Base-by-base conservation (phyloP, 116 monocot genomes). In the Phalaenopsis hybrid region DNA sequence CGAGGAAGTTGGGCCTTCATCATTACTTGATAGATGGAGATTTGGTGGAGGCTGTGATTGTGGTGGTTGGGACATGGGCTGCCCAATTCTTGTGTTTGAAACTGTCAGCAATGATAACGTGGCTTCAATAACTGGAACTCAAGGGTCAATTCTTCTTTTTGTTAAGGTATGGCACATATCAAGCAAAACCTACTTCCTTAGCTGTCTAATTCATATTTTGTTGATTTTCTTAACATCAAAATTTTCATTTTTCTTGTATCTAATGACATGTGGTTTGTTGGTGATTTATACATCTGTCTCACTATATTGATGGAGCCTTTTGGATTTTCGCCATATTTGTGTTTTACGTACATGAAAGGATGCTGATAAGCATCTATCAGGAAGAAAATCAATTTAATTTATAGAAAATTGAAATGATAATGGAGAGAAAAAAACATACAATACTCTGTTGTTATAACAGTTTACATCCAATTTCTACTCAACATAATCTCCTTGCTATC, bases 61-160 rank as follows among this genome's bases (percentile, higher is more conserved):
- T 82, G 96, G 96, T 74, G 96, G 96, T 28, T 96, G 96, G 96
- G 96, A 96, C 77, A 94, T 96, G 94, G 90, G 84, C 4, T 96
- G 96, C 48, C 94, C 96, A 28, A 86, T 96, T 87, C 77, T 74
- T 46, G 86, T 96, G 23, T 82, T 96, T 79, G 86, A 89, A n/a
- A 87, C 89, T 50, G 43, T 46, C 16, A 41, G 58, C 83, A 80
- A 78, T 76, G 80, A 72, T 50, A 73, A 52, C 45, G 34, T 61
- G 80, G 79, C 72, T 77, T 76, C 82, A 57, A 61, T 69, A 15
- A 85, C 11, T 20, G 87, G 79, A 75, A 85, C 63, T n/a, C 82
- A 85, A 74, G 70, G 83, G 44, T 82, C 81, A n/a, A 78, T 91
- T 52, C 63, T 82, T 50, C 90, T 96, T 11, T 92, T 88, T 85